Base-by-base conservation (phyloP, 176 grass and related monocot genomes). In the Coix lacrymajobi region DNA sequence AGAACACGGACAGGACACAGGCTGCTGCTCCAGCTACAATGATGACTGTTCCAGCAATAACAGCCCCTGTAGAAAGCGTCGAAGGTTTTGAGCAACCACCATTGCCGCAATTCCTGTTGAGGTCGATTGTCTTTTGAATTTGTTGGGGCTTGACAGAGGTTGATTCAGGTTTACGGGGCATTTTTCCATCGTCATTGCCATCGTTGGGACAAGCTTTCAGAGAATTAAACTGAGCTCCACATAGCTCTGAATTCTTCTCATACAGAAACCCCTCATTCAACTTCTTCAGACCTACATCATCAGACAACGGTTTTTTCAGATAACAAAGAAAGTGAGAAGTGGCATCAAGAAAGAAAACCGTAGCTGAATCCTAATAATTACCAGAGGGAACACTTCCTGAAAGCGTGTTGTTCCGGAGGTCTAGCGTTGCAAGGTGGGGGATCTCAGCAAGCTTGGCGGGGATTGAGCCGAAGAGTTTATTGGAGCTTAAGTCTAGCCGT, bases 401-500 rank as follows among this genome's bases (percentile, higher is more conserved):
- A 51, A 98, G 89, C 6, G 87, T 84, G 61, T 92, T 98, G 69
- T 90, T 96, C 41, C 69, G 84, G 52, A 98, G 82, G 48, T 95
- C 87, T 20, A 98, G 44, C 3, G 88, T 69, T 25, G 56, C 74
- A 14, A 98, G 80, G 24, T 78, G 75, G 72, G 87, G 83, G 12
- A 92, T 89, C 10, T 82, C 84, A 11, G 79, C 80, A 54, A 98
- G 79, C 44, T 93, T 98, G 13, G 80, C 77, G 70, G 96, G 93
- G 30, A 98, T 90, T 1, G 91, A 98, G 28, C 96, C 89, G 11
- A 98, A 96, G 49, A 98, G 83, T 8, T 20, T 40, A 31, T 98
- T 98, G 67, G 80, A 95, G 80, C 93, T 98, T 57, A 98, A 93
- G 64, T 96, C 91, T 72, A 98, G 69, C 73, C 91, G 87, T 77